A percentile compares a stretch with the other conserved stretches of the same genome.
phyloP scores from a whole-genome alignment of 306 rosid species.

The Vicia villosa region DNA sequence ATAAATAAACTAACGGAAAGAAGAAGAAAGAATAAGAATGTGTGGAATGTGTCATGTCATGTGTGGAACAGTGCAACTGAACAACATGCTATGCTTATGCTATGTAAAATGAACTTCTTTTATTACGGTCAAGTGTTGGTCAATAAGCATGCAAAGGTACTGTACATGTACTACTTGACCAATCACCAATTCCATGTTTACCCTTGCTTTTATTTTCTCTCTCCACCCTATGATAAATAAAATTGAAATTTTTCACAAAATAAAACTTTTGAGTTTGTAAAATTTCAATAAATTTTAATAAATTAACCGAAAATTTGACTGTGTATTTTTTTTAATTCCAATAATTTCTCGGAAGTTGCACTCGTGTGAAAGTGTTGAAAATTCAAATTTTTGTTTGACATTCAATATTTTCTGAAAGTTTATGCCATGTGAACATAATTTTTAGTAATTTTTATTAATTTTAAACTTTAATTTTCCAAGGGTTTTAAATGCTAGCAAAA shows the following conservation, averaged over 20 bases:
- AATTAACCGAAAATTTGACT: no score
- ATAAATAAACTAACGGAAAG: slow-evolving; percentile 33
- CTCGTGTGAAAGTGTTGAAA: no score
- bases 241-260: neutral
- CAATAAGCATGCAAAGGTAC: slow-evolving; percentile 36
- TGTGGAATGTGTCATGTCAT: slow-evolving; percentile 38
- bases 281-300: no score
- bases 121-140: slow-evolving; percentile 26
- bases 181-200: slow-evolving; percentile 37
- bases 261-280: no score
- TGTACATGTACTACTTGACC: slow-evolving; percentile 35
- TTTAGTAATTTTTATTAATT: no score
- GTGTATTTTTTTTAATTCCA: no score
- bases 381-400: no score
- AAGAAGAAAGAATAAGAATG: slow-evolving; percentile 18
- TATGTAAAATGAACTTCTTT: neutral
- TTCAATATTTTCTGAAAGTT: no score
- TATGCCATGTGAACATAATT: no score
- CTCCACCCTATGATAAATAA: slow-evolving; percentile 47
- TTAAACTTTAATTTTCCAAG: no score
- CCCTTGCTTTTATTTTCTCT: slow-evolving; percentile 28
- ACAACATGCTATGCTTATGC: neutral
- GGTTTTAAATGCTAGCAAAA: no score
- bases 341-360: no score
- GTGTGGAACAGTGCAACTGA: slow-evolving; percentile 33